A percentile compares a stretch with the other conserved stretches of the same genome.
phyloP scores from a whole-genome alignment of 148 eudicot genomes.

The Camellia sinensis region DNA sequence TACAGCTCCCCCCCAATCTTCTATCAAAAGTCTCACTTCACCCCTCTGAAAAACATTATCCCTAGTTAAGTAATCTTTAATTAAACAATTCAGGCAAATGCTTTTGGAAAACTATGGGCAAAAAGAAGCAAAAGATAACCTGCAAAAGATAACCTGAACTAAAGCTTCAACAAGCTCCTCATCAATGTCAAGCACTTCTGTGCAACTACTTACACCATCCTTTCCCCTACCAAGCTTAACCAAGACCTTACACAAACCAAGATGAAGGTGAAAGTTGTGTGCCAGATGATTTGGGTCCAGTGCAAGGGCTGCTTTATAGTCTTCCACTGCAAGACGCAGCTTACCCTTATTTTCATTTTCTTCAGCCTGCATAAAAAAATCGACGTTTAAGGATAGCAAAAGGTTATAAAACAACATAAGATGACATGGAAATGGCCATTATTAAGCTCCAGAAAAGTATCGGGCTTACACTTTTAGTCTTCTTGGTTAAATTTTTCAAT shows the following conservation, averaged over 20 bases:
- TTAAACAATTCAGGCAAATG: background rate
- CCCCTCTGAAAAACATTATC: conserved; percentile 59
- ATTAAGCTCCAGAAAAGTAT: background rate
- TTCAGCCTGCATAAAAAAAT: conserved; percentile 48
- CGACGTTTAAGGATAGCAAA: background rate
- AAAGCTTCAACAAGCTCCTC: conserved; percentile 81
- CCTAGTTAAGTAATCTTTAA: background rate
- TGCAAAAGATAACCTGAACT: conserved; percentile 33
- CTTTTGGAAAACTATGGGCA: background rate
- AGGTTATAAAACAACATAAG: background rate
- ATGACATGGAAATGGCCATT: background rate
- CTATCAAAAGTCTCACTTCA: conserved; percentile 76
- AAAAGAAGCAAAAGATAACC: conserved; percentile 14
- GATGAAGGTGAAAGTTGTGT: conserved; percentile 80
- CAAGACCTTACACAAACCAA: conserved; percentile 86
- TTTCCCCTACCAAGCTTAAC: conserved; percentile 89
- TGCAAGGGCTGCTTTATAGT: conserved; percentile 81
- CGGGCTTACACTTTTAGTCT: conserved; percentile 72
- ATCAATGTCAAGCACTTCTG: conserved; percentile 75
- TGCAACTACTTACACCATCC: conserved; percentile 66
- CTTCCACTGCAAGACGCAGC: conserved; percentile 82
- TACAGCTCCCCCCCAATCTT: conserved; percentile 96
- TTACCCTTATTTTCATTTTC: conserved; percentile 81
- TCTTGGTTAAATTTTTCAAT: conserved; percentile 78
- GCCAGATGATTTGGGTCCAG: conserved; percentile 80